These are phyloP conservation scores for Pythium phragmitis DNA, from an alignment of 352 stramenopile species.

Conservation along the genomic window DNA sequence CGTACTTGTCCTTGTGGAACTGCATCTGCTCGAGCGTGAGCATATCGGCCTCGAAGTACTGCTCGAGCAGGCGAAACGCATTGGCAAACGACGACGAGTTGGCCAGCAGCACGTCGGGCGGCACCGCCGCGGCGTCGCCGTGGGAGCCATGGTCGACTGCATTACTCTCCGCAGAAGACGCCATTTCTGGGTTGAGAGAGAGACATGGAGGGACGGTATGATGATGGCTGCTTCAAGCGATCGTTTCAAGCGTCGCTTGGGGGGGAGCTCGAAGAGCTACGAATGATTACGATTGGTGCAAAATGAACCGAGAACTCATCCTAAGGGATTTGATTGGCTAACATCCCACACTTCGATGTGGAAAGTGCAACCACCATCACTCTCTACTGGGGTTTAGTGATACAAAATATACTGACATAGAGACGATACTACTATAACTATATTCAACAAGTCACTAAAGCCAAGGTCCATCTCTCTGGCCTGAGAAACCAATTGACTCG, in stretches of 20 bases:
- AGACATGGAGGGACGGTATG: not conserved
- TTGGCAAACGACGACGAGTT: constrained; percentile 60
- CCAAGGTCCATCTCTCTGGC: not conserved
- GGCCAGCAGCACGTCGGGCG: constrained; percentile 31
- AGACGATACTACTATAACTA: not conserved
- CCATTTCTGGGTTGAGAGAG: not conserved
- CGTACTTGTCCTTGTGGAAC: constrained; percentile 83
- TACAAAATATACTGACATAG: not conserved
- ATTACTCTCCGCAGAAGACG: not conserved
- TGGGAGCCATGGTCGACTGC: constrained; percentile 20
- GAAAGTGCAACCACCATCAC: constrained; percentile 13
- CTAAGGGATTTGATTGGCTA: constrained; percentile 1
- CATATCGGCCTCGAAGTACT: constrained; percentile 86
- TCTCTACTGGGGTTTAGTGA: constrained; percentile 1
- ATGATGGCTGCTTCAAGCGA: constrained; percentile 8
- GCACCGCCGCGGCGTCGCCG: constrained; percentile 19
- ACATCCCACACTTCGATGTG: not conserved
- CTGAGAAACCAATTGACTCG: not conserved
- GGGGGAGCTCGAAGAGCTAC: constrained; percentile 1
- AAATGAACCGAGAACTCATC: not conserved
- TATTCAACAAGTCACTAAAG: not conserved
- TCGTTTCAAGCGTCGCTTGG: constrained; percentile 12
- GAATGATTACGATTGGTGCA: constrained; percentile 3
- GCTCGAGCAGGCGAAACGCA: constrained; percentile 74
- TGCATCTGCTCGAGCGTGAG: constrained; percentile 74